These are phyloP conservation scores for Ascocoryne sarcoides DNA, from an alignment of 2,329 filamentous ascomycete genomes.

Conservation along the genomic window DNA sequence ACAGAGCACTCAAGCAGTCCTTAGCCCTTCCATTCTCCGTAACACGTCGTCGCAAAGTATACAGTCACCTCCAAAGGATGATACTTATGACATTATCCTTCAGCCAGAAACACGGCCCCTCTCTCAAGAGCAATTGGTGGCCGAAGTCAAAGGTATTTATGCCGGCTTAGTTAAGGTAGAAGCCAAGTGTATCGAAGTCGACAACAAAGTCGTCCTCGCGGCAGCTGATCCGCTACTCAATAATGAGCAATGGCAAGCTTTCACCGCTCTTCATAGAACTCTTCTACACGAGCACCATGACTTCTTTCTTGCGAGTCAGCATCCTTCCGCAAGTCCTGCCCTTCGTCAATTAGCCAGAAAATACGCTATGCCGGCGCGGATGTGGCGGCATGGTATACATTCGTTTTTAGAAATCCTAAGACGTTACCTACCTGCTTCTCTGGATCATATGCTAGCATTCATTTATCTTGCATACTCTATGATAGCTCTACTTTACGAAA, in stretches of 20 bases:
- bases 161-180: conserved; percentile 75
- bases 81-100: conserved; percentile 38
- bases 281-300: conserved; percentile 76
- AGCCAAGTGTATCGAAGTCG: conserved; percentile 80
- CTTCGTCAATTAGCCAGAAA: conserved; percentile 64
- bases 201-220: conserved; percentile 48
- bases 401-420: conserved; percentile 68
- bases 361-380: conserved; percentile 83
- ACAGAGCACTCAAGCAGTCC: conserved; percentile 6
- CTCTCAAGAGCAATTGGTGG: conserved; percentile 24
- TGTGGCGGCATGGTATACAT: conserved; percentile 92
- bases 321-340: conserved; percentile 64
- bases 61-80: too few species aligned
- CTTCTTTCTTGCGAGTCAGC: conserved; percentile 79
- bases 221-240: conserved; percentile 40
- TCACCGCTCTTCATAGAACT: conserved; percentile 75
- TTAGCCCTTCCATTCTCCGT: background rate
- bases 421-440: conserved; percentile 57
- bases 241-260: conserved; percentile 71
- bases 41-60: background rate
- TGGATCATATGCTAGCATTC: conserved; percentile 83
- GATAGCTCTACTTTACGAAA: conserved; percentile 78
- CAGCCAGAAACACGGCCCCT: conserved; percentile 41
- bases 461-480: conserved; percentile 83
- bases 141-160: conserved; percentile 49